These are phyloP conservation scores for Colletotrichum liriopes DNA, from an alignment of 2,329 filamentous ascomycete species.

Conservation along the genomic window DNA sequence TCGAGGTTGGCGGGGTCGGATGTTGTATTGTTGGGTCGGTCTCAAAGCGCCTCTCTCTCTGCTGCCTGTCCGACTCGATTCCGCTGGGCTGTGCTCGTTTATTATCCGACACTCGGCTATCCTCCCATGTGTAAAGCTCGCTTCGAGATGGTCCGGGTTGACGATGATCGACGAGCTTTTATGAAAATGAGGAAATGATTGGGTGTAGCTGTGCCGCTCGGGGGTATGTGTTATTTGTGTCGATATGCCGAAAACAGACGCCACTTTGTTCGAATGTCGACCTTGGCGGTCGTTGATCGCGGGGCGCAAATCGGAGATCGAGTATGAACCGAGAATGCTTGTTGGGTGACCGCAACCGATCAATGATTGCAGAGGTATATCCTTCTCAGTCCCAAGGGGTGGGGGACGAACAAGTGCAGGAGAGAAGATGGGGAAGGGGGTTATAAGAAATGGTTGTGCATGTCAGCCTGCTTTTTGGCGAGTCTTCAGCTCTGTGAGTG, in stretches of 20 bases:
- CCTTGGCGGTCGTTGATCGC: slow-evolving; percentile 12
- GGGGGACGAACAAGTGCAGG: background rate
- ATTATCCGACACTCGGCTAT: background rate
- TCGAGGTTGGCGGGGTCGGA: background rate
- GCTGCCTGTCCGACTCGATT: background rate
- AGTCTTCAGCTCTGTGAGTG: slow-evolving; percentile 25
- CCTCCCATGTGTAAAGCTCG: background rate
- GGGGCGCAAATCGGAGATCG: background rate
- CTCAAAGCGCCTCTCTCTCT: background rate
- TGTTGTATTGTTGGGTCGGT: background rate
- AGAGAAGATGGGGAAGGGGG: background rate
- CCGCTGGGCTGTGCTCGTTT: background rate
- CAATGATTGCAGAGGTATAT: background rate
- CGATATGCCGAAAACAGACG: slow-evolving; percentile 20
- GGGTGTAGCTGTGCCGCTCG: background rate
- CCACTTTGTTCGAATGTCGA: background rate
- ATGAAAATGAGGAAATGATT: background rate
- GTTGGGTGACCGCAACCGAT: background rate
- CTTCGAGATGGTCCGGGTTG: background rate
- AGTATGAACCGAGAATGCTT: background rate
- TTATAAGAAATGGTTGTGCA: slow-evolving; percentile 25
- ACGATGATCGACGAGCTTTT: background rate
- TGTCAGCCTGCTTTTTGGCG: background rate
- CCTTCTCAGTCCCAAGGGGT: background rate
- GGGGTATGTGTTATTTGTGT: slow-evolving; percentile 2